Base-by-base conservation (phyloP, 1,139 yeast genomes). In the Nematodospora anomalae region DNA sequence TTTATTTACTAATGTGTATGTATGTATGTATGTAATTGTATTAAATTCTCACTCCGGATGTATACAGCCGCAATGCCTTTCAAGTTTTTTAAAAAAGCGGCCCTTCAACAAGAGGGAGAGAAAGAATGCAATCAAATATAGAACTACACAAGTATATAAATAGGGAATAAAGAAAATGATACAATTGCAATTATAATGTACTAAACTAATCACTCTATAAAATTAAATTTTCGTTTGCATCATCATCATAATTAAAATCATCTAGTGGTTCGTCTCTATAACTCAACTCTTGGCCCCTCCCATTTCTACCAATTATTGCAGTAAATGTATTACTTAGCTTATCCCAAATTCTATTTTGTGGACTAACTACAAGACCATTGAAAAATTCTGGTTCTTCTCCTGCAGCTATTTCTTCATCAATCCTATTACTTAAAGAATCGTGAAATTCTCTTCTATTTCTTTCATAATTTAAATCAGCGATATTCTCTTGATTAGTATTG, bases 391-490 rank as follows among this genome's bases (percentile, higher is more conserved):
- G 33, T 12, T 32, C 40, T 20, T 30, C 37, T 6, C 38, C 41
- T n/a, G 29, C 35, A 2, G 32, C 40, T 8, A 30, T 32, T n/a
- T 33, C 40, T 10, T 30, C 38, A 26, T 52, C 56, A 15, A 50
- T 38, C 28, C 53, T 30, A 26, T 34, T 40, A 7, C 30, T 42
- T 37, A 58, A 48, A 3, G 47, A 40, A 22, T 51, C 58, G 41
- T 61, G 52, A 44, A 64, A 64, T 3, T 41, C 44, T 23, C 54
- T 44, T 33, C 67, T 50, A 43, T 64, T 64, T 33, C 40, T 48
- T 26, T 64, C 60, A 41, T 66, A 64, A 40, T 63, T 65, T 21
- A 50, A 36, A 42, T 65, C 57, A 2, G 70, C 67, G 7, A 26
- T n/a, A 23, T 29, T 21, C 13, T 7, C 13, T 7, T 25, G 20